Evolutionary conservation across 108 stramenopile species (phyloP).

Genomic region (Cyclostephanos tholiformis): DNA sequence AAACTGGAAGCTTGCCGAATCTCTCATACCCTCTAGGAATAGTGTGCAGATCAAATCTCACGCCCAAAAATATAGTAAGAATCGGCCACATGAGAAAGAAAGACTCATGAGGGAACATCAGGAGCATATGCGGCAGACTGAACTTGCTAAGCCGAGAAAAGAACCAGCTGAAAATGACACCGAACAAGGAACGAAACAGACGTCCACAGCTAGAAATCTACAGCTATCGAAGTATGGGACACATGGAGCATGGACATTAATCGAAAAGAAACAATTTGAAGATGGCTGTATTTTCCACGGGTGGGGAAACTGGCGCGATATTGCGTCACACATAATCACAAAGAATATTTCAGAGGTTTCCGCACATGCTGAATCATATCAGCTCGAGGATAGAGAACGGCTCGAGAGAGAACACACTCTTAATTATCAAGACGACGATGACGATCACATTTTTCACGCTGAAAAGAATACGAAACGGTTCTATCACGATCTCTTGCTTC

Average conservation of each 20-base stretch:
- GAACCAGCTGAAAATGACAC: neutral
- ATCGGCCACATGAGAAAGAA: slow-evolving; percentile 11
- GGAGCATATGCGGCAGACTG: neutral
- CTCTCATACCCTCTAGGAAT: slow-evolving; percentile 20
- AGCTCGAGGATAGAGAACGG: neutral
- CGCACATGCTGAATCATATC: neutral
- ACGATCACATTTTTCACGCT: neutral
- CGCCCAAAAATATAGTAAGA: slow-evolving; percentile 16
- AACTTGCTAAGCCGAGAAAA: neutral
- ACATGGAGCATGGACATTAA: neutral
- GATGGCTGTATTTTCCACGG: slow-evolving; percentile 9
- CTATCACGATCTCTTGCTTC: neutral
- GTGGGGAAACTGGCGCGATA: slow-evolving; percentile 13
- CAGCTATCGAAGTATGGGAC: neutral
- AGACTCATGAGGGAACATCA: slow-evolving; percentile 5
- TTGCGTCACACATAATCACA: neutral
- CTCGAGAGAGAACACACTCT: slow-evolving; percentile 6
- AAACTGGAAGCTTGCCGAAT: slow-evolving; percentile 15
- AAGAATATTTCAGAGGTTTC: neutral
- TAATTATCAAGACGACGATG: neutral
- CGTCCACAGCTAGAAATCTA: neutral
- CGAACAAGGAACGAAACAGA: neutral
- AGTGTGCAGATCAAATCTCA: slow-evolving; percentile 16
- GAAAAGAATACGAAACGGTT: neutral
- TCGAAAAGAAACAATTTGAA: slow-evolving; percentile 11